Evolutionary conservation across 306 rosid species (phyloP).

Genomic region (Ammopiptanthus mongolicus): DNA sequence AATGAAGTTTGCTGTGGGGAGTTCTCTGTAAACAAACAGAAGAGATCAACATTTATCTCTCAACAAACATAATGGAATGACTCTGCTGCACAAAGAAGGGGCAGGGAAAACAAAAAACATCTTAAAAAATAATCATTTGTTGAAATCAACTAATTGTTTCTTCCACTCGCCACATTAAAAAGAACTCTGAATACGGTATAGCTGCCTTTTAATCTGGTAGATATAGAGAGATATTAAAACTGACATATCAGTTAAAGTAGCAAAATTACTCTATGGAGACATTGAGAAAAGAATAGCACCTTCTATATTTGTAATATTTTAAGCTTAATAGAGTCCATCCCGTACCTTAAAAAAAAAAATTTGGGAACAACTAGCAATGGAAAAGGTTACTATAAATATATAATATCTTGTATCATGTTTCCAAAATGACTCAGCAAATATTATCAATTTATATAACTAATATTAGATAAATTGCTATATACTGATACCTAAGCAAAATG

Average conservation of each 20-base stretch:
- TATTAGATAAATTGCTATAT: background rate
- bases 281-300: background rate
- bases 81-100: background rate
- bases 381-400: background rate
- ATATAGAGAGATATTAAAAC: background rate
- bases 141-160: background rate
- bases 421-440: background rate
- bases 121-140: background rate
- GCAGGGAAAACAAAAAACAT: background rate
- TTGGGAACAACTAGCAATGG: background rate
- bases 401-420: constrained; percentile 11
- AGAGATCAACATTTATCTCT: constrained; percentile 17
- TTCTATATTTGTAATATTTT: background rate
- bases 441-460: background rate
- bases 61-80: background rate
- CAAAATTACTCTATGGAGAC: background rate
- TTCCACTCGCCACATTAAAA: background rate
- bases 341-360: background rate
- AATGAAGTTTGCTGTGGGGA: background rate
- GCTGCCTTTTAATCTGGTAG: background rate
- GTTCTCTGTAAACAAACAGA: constrained; percentile 35
- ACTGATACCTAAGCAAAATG: background rate
- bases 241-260: background rate
- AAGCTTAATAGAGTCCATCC: background rate
- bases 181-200: background rate